phyloP scores from a whole-genome alignment of 305 asterid genomes.

The Andrographis paniculata region DNA sequence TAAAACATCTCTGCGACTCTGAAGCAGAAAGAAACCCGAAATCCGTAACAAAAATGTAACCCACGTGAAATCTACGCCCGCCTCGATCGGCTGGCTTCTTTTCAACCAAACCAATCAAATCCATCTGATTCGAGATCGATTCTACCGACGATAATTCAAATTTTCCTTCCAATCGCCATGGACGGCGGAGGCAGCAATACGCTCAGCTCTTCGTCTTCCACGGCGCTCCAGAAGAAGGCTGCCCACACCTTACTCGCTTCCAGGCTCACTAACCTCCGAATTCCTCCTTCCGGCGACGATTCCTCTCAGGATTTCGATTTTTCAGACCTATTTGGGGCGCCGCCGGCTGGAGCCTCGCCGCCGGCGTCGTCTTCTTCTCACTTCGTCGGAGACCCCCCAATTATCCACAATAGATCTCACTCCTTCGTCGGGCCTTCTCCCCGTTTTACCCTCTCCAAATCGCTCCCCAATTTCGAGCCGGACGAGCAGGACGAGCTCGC shows the following conservation, averaged over 20 bases:
- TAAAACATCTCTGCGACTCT: no score
- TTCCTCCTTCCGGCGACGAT: conserved; percentile 45
- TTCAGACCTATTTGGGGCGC: conserved; percentile 66
- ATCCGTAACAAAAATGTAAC: no score
- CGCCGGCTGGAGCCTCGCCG: conserved; percentile 38
- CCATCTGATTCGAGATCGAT: no score
- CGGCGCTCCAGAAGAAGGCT: conserved; percentile 31
- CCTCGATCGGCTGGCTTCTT: no score
- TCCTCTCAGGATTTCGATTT: conserved; percentile 61
- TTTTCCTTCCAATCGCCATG: no score
- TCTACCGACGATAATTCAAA: no score
- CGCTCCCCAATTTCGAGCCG: conserved; percentile 37
- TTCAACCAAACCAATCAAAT: no score
- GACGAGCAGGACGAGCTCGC: conserved; percentile 35
- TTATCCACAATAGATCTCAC: conserved; percentile 70
- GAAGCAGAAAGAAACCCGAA: no score
- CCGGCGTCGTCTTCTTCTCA: conserved; percentile 39
- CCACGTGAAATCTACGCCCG: no score
- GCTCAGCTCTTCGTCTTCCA: conserved; percentile 13
- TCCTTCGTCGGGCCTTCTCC: conserved; percentile 90
- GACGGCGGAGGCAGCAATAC: no score
- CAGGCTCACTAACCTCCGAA: conserved; percentile 54
- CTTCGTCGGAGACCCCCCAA: conserved; percentile 59
- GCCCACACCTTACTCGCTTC: conserved; percentile 49
- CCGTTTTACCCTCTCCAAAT: conserved; percentile 59